Evolutionary conservation across 2,329 filamentous ascomycete genomes (phyloP).

Genomic region (Penicillium glabrum): DNA sequence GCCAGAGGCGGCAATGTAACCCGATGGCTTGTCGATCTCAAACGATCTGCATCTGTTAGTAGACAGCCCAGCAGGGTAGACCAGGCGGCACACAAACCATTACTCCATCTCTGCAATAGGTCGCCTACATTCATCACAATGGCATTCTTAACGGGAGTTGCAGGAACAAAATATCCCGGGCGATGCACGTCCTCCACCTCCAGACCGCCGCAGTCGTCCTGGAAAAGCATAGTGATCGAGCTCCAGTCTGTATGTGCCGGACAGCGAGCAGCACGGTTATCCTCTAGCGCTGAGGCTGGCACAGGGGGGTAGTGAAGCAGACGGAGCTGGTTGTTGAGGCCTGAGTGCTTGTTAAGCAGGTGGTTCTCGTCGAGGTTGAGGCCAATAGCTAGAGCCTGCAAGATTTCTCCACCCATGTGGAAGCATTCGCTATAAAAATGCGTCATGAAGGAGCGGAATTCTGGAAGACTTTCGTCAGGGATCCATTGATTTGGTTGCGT

Average conservation of each 20-base stretch:
- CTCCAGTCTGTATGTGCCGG: slow-evolving; percentile 58
- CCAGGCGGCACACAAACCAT: slow-evolving; percentile 36
- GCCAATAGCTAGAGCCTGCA: slow-evolving; percentile 50
- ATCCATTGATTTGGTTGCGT: slow-evolving; percentile 54
- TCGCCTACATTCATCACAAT: slow-evolving; percentile 54
- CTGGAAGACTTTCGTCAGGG: slow-evolving; percentile 45
- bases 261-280: slow-evolving; percentile 48
- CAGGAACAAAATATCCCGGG: slow-evolving; percentile 44
- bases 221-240: slow-evolving; percentile 55
- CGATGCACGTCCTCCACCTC: slow-evolving; percentile 49
- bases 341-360: slow-evolving; percentile 52
- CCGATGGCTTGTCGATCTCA: slow-evolving; percentile 56
- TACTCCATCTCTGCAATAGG: slow-evolving; percentile 52
- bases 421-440: slow-evolving; percentile 53
- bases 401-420: slow-evolving; percentile 43
- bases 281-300: slow-evolving; percentile 45
- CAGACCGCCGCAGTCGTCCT: slow-evolving; percentile 53
- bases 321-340: slow-evolving; percentile 60
- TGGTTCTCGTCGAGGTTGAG: slow-evolving; percentile 49
- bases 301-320: slow-evolving; percentile 60
- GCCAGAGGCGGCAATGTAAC: slow-evolving; percentile 48
- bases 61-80: not conserved
- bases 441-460: slow-evolving; percentile 50
- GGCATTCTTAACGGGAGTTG: slow-evolving; percentile 40
- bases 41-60: slow-evolving; percentile 38